These are phyloP conservation scores for Neonectria magnoliae DNA, from an alignment of 2,329 filamentous ascomycete genomes.

Conservation along the genomic window DNA sequence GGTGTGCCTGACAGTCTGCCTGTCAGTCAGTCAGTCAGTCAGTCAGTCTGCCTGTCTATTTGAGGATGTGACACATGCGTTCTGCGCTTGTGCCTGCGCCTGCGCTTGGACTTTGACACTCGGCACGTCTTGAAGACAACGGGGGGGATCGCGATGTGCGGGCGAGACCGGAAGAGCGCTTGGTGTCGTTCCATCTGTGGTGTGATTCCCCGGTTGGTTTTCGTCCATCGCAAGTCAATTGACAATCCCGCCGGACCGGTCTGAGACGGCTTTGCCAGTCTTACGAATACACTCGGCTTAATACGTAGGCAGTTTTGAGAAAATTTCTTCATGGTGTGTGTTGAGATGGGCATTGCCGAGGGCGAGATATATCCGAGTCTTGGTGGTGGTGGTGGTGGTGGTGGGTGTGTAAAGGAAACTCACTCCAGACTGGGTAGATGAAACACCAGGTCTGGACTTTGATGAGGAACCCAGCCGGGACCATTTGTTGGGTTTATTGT, in stretches of 20 bases:
- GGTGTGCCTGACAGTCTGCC: background rate
- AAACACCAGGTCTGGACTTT: too few relatives aligned
- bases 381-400: background rate
- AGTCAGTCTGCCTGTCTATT: too few relatives aligned
- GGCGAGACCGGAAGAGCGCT: conserved; percentile 15
- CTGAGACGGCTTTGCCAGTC: background rate
- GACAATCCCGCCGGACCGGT: conserved; percentile 1
- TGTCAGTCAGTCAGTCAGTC: background rate
- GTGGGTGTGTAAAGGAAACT: background rate
- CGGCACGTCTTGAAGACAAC: background rate
- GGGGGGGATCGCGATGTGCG: conserved; percentile 3
- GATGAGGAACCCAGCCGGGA: background rate
- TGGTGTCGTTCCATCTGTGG: conserved; percentile 26
- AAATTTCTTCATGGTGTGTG: background rate
- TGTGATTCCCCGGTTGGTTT: conserved; percentile 22
- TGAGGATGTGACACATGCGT: background rate
- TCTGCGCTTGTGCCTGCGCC: background rate
- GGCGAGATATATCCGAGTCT: background rate
- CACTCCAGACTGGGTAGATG: background rate
- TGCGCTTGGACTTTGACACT: background rate
- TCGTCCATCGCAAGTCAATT: conserved; percentile 16
- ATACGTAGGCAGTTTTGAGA: background rate
- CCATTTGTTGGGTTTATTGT: background rate
- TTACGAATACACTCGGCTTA: background rate
- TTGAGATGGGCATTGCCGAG: background rate